phyloP scores from a whole-genome alignment of 345 rosid genomes.

The Boechera divaricarpa region DNA sequence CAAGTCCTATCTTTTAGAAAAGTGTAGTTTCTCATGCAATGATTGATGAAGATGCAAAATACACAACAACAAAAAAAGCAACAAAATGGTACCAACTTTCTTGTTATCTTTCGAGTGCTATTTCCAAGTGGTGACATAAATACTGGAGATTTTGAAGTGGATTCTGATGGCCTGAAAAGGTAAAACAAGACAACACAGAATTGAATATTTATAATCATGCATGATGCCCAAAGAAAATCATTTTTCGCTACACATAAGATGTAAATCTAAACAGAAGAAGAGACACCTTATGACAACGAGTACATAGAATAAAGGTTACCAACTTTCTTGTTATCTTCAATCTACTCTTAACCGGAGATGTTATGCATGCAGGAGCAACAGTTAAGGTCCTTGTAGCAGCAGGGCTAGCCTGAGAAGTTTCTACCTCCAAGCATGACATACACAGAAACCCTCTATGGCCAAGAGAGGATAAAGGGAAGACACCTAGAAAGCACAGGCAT shows the following conservation, averaged over 20 bases:
- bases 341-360: constrained; percentile 53
- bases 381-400: constrained; percentile 46
- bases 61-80: constrained; percentile 22
- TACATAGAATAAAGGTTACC: constrained; percentile 46
- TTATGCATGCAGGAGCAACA: constrained; percentile 43
- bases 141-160: constrained; percentile 37
- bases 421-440: constrained; percentile 66
- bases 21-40: constrained; percentile 10
- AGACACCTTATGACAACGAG: constrained; percentile 25
- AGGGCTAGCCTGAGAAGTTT: constrained; percentile 49
- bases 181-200: constrained; percentile 29
- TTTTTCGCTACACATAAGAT: constrained; percentile 19
- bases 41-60: constrained; percentile 31
- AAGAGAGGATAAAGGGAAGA: constrained; percentile 62
- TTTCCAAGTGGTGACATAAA: constrained; percentile 45
- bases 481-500: constrained; percentile 53
- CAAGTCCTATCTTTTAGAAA: constrained; percentile 18
- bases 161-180: constrained; percentile 50
- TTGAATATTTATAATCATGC: constrained; percentile 18
- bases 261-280: constrained; percentile 26
- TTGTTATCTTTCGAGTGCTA: constrained; percentile 47
- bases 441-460: constrained; percentile 83
- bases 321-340: constrained; percentile 58
- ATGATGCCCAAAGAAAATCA: constrained; percentile 21
- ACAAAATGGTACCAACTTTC: constrained; percentile 56